Percentiles rank a stretch among this genome's conserved stretches.
Conservation (phyloP, 2,329 filamentous ascomycete genomes). For the Fusarium coicis region DNA sequence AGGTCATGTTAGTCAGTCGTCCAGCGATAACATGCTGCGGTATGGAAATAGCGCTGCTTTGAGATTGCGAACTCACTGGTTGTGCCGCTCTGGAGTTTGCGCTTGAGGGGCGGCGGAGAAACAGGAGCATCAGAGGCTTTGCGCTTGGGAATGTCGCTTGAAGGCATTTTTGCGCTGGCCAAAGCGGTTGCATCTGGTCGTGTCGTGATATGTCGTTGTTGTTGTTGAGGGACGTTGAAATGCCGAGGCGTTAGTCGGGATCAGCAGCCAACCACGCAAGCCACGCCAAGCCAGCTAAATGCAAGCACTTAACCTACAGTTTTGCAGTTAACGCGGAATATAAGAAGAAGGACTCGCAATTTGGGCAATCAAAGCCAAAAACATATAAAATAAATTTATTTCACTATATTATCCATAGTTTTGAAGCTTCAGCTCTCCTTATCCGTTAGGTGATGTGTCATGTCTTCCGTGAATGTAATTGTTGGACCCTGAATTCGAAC, state of each 20-base stretch:
- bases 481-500: not conserved
- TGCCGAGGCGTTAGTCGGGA: conserved; percentile 19
- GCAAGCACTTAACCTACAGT: conserved; percentile 4
- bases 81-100: conserved; percentile 62
- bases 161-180: conserved; percentile 39
- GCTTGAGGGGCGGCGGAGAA: conserved; percentile 65
- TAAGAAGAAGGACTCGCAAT: not conserved
- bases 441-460: not conserved
- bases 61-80: conserved; percentile 55
- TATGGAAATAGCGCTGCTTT: not conserved
- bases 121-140: conserved; percentile 55
- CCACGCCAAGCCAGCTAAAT: not conserved
- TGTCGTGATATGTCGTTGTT: not conserved
- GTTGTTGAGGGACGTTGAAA: conserved; percentile 13
- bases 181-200: conserved; percentile 25
- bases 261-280: not conserved
- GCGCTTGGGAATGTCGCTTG: conserved; percentile 47
- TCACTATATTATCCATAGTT: fast-evolving
- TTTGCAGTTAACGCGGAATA: not conserved
- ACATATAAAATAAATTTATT: fast-evolving
- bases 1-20: conserved; percentile 26
- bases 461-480: fast-evolving
- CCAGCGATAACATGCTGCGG: not conserved
- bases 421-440: fast-evolving
- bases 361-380: fast-evolving